Conservation (phyloP, 371 early-diverging fungal genomes). For the Nosema bombycis region DNA sequence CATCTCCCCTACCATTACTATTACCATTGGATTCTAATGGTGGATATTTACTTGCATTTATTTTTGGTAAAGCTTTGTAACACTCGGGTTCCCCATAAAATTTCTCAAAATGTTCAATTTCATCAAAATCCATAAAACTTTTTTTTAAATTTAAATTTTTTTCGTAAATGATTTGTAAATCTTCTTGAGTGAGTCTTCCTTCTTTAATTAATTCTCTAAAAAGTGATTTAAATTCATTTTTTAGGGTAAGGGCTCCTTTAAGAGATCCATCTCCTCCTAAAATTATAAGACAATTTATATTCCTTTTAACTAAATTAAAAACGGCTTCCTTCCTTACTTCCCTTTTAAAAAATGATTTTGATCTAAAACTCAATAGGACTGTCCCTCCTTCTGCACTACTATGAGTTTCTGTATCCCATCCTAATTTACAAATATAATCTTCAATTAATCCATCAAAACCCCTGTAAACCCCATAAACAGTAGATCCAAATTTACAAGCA, state of each 20-base stretch:
- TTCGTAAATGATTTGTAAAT: neutral
- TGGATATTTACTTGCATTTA: conserved; percentile 1
- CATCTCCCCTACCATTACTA: neutral
- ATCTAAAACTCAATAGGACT: conserved; percentile 87
- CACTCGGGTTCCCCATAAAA: conserved; percentile 35
- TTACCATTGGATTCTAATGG: conserved; percentile 1
- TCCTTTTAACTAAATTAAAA: conserved; percentile 74
- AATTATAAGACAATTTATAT: conserved; percentile 86
- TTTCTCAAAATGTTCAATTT: conserved; percentile 63
- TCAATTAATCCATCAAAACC: conserved; percentile 92
- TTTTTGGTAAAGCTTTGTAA: conserved; percentile 16
- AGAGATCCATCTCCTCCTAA: conserved; percentile 96
- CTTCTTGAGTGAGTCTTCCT: conserved; percentile 37
- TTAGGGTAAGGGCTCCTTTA: conserved; percentile 84
- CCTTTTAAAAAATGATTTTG: conserved; percentile 73
- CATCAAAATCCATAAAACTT: conserved; percentile 48
- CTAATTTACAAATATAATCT: conserved; percentile 78
- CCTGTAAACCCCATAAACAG: conserved; percentile 70
- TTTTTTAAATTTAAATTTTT: neutral
- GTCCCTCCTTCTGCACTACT: conserved; percentile 81
- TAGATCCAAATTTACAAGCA: conserved; percentile 64
- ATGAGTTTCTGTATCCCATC: conserved; percentile 80
- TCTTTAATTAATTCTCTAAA: conserved; percentile 70
- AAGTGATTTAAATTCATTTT: conserved; percentile 79
- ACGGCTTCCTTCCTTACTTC: conserved; percentile 80